Evolutionary conservation across 495 filamentous ascomycete genomes (phyloP), one percentile per base, ranked within the genome.

Genomic region (Tuber umbilicatum): DNA sequence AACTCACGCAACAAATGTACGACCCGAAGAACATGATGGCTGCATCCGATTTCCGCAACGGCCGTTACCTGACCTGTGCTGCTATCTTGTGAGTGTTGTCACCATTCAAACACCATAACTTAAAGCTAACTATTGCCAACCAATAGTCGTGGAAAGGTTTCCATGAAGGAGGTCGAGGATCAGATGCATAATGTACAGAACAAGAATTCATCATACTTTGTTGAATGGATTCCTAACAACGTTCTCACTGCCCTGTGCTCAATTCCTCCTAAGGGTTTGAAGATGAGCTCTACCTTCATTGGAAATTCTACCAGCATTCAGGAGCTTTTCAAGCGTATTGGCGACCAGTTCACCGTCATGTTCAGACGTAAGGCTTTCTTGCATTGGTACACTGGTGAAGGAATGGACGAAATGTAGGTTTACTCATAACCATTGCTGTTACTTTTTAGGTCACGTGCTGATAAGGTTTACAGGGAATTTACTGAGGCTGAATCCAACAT

Each of bases 1-100:
- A 99, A 89, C 89, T 99, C 85, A 99, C 95, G 83, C 95, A 99
- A 88, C 95, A 99, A 86, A 99, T 99, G 94, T 99, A 93, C 88
- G 95, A 99, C 88, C 95, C 95, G 83, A 99, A 99, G 92, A 99
- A 99, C 90, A 99, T 99, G 95, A 99, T 99, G 95, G 95, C 95
- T 86, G 95, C 95, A 73, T 95, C 94, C 72, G 95, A 99, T 88
- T 99, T 99, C 92, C 91, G 95, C 81, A 99, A 99, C 85, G 95
- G 95, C 83, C 96, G 95, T 79, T 99, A 99, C 87, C 91, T 99
- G 76, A 99, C 95, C 76, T 99, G 95, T 91, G 97, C 94, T 86
- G 94, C 96, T 86, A 97, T 99, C 86, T 99, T 98, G 86, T 87
- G 75, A 45, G 73, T 72, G 41, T 7, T 38, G 19, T 70, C 38